Conservation (phyloP, 345 rosid species). For the Aquilaria yunnanensis region DNA sequence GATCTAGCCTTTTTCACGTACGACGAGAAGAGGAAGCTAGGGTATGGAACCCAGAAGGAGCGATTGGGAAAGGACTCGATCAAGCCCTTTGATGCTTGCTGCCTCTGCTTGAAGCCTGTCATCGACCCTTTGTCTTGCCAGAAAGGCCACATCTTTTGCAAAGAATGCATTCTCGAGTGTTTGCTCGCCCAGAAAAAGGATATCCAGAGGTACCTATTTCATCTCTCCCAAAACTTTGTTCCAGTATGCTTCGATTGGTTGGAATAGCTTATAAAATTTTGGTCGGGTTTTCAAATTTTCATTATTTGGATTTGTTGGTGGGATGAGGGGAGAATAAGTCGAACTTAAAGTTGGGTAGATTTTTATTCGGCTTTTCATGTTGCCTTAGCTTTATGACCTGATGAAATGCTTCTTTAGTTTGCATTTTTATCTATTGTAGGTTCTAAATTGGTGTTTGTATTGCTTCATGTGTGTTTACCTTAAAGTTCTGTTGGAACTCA, state of each 20-base stretch:
- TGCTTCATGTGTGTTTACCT: too few species aligned
- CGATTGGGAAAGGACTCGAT: conserved; percentile 90
- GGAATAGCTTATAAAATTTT: background rate
- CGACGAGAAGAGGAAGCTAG: conserved; percentile 93
- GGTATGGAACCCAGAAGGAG: conserved; percentile 96
- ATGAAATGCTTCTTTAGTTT: too few species aligned
- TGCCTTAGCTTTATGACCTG: too few species aligned
- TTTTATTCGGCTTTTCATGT: too few species aligned
- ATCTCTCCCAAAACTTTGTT: background rate
- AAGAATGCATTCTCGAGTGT: conserved; percentile 88
- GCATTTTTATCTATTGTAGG: too few species aligned
- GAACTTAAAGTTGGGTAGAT: background rate
- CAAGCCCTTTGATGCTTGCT: conserved; percentile 93
- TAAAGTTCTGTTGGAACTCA: too few species aligned
- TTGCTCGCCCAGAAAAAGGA: conserved; percentile 87
- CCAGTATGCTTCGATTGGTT: background rate
- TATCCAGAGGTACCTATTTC: conserved; percentile 50
- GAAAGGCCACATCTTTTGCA: conserved; percentile 87
- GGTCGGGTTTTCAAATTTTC: background rate
- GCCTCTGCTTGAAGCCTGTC: conserved; percentile 87
- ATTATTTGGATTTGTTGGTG: background rate
- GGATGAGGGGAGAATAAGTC: conserved; percentile 6
- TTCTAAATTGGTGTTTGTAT: too few species aligned
- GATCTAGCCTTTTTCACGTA: conserved; percentile 96
- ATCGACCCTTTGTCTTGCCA: conserved; percentile 90